Base-by-base conservation (phyloP, 805 yeast species). In the Yamadazyma scolyti region DNA sequence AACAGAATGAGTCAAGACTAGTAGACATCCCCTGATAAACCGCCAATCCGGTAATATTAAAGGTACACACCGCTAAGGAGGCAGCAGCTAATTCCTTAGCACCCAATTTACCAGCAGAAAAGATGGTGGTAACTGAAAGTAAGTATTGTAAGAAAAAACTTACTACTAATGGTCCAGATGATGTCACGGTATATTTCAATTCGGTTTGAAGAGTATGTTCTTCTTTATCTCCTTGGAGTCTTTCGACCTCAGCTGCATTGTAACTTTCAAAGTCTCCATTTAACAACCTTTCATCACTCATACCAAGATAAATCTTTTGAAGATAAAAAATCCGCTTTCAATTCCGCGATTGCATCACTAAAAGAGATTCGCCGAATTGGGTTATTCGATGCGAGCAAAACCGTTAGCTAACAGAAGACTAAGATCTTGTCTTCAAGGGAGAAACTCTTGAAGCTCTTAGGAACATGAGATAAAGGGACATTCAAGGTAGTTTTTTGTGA, bases 11-110 rank as follows among this genome's bases (percentile, higher is more conserved):
- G 52, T 85, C 95, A 32, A 85, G 61, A 33, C 86, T 79, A 0
- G 94, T 83, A 1, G 93, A 76, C 44, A 84, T 72, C 4, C 95
- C 95, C 49, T 82, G 90, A 48, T 82, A 79, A 15, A 82, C 64
- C 1, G 93, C 87, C 39, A 80, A 71, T 0, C 71, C 73, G 0
- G 89, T 79, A 38, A 85, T 82, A 43, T 79, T 80, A 9, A 85
- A 81, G 0, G 93, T 82, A 81, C 84, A 84, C 1, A 83, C 72
- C 1, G 85, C 89, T 40, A 85, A 61, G 0, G 90, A 79, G 2
- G 82, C 88, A 0, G 94, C 94, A 2, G 89, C 90, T 23, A 85
- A 62, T 53, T 85, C 89, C 20, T 62, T 68, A 28, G 82, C 80
- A 11, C 95, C 95, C 30, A 84, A 53, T 46, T 76, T 86, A 9